Base-by-base conservation (phyloP, 2,329 filamentous ascomycete species). In the Neonectria faginata region DNA sequence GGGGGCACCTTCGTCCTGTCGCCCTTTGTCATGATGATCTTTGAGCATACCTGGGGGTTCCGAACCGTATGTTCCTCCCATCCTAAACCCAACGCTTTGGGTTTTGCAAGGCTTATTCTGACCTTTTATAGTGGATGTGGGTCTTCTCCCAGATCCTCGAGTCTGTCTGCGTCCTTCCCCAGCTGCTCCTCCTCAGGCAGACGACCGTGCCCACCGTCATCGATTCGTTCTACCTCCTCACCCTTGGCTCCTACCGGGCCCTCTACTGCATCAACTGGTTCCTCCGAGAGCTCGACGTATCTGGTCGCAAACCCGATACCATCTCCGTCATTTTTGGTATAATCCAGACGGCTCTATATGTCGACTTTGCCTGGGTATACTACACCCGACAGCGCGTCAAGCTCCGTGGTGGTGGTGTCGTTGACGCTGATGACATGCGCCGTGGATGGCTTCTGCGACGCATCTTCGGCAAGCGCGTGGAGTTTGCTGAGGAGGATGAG, bases 281-380 rank as follows among this genome's bases (percentile, higher is more conserved):
- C 71, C 82, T 88, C 66, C 89, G 92, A 33, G 85, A 84, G 63
- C 79, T 88, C 22, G 89, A 92, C 73, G 82, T 84, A 10, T 82
- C 84, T 31, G 86, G 88, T 71, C 78, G 81, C 45, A 82, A 84
- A 67, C 89, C 89, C 65, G 91, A 94, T 72, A 85, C 88, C 3
- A 88, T 95, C 10, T 90, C 92, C 8, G 88, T 96, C 76, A 87
- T 97, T 66, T 97, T 97, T 74, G 95, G 95, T 60, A 82, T 97
- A 64, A 84, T 98, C 27, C 95, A 98, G 81, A 97, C 94, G 0
- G 89, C 91, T 1, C 88, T 97, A 47, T 97, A 97, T 79, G 78
- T 94, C 71, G 95, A 98, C 80, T 98, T 98, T 77, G 94, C 93
- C 39, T 97, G 94, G 94, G 94, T 98, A 1, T 98, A 98, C 84